A percentile compares a stretch with the other conserved stretches of the same genome.
Evolutionary conservation across 148 eudicot species (phyloP).

Genomic region (Fagopyrum tataricum): DNA sequence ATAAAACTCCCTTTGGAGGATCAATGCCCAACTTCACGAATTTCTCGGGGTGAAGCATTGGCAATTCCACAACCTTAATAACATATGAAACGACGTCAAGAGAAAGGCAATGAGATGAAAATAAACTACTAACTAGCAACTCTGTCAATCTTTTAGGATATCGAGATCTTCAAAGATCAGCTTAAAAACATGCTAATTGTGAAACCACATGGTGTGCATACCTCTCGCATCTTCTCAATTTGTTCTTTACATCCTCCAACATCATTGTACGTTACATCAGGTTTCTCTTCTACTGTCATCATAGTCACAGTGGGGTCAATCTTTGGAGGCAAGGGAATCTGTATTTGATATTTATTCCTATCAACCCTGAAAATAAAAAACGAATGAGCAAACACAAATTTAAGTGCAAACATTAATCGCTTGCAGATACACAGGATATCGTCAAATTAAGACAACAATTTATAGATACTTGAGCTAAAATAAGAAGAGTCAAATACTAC

Average conservation of each 20-base stretch:
- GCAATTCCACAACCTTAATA: conserved; percentile 78
- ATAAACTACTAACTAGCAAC: too few species aligned
- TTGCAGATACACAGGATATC: too few species aligned
- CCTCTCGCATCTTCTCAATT: conserved; percentile 98
- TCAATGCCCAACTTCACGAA: conserved; percentile 97
- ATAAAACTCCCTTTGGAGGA: conserved; percentile 97
- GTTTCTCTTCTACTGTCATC: conserved; percentile 99
- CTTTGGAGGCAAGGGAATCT: conserved; percentile 94
- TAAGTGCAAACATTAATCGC: too few species aligned
- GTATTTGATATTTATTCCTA: conserved; percentile 85
- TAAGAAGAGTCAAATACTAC: too few species aligned
- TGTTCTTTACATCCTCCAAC: conserved; percentile 99
- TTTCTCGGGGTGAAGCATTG: conserved; percentile 99
- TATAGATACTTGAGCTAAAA: too few species aligned
- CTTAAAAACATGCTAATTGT: not conserved
- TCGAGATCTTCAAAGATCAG: conserved; percentile 1
- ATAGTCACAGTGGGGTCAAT: conserved; percentile 98
- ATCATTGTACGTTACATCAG: conserved; percentile 94
- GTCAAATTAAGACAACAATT: too few species aligned
- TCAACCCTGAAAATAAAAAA: conserved; percentile 47
- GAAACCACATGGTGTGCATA: conserved; percentile 12
- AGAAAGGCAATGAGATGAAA: too few species aligned
- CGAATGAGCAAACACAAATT: not conserved
- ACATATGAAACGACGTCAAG: too few species aligned
- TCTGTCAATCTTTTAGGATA: too few species aligned